A percentile compares a stretch with the other conserved stretches of the same genome.
phyloP scores from a whole-genome alignment of 2,329 filamentous ascomycete genomes.

The Diaporthe destruens region DNA sequence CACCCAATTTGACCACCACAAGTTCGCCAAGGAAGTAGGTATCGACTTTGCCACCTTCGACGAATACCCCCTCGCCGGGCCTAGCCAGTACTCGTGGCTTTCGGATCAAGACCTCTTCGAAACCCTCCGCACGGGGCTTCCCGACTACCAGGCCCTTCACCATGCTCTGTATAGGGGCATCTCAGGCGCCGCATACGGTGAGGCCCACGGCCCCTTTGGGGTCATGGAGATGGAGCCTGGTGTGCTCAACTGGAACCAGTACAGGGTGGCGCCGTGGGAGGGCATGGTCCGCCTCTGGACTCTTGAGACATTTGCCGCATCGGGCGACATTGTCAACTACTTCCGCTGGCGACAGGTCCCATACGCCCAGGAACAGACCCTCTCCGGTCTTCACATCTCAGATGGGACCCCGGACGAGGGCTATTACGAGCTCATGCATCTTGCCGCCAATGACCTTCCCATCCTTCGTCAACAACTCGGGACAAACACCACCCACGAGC shows the following conservation, averaged over 20 bases:
- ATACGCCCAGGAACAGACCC: slow-evolving; percentile 46
- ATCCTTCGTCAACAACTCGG: slow-evolving; percentile 30
- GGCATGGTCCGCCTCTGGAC: slow-evolving; percentile 46
- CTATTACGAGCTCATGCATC: slow-evolving; percentile 39
- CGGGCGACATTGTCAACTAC: slow-evolving; percentile 44
- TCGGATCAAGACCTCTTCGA: slow-evolving; percentile 42
- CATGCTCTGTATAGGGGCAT: slow-evolving; percentile 45
- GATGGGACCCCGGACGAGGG: slow-evolving; percentile 44
- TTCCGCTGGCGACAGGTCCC: slow-evolving; percentile 46
- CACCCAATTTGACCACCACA: slow-evolving; percentile 45
- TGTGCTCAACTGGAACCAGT: slow-evolving; percentile 45
- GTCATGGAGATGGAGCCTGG: slow-evolving; percentile 47
- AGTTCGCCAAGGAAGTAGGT: slow-evolving; percentile 44
- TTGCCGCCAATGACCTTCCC: slow-evolving; percentile 43
- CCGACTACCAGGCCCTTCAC: slow-evolving; percentile 44
- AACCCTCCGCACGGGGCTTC: slow-evolving; percentile 44
- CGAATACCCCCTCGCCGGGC: slow-evolving; percentile 43
- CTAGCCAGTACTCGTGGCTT: slow-evolving; percentile 39
- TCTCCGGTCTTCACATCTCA: slow-evolving; percentile 44
- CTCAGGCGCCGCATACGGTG: slow-evolving; percentile 43
- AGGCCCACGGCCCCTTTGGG: slow-evolving; percentile 42
- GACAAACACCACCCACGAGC: slow-evolving; percentile 30
- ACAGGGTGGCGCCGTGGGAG: slow-evolving; percentile 42
- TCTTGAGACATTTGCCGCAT: slow-evolving; percentile 44
- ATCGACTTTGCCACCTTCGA: slow-evolving; percentile 45